Conservation (phyloP, 257 asterid genomes). For the Capsicum rhomboideum region DNA sequence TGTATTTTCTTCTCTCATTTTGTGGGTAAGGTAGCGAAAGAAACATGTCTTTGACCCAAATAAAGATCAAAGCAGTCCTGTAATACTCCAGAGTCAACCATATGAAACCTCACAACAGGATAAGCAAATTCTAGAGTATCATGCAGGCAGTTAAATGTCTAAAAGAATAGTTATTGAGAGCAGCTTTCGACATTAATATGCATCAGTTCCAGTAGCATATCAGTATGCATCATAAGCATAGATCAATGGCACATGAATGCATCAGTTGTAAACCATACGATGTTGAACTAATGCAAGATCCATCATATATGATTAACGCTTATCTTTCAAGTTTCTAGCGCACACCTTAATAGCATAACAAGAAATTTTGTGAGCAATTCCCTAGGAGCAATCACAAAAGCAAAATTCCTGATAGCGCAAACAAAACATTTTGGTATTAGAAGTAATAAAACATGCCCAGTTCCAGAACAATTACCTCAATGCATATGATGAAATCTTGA, state of each 20-base stretch:
- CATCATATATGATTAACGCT: not conserved
- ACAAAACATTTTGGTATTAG: not conserved
- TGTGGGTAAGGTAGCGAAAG: not conserved
- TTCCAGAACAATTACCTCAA: slow-evolving; percentile 68
- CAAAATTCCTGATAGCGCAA: not conserved
- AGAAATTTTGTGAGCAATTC: not conserved
- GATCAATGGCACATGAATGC: not conserved
- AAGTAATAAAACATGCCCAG: not conserved
- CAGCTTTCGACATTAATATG: not conserved
- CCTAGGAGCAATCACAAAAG: not conserved
- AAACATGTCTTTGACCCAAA: not conserved
- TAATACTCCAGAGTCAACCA: not conserved
- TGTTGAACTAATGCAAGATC: not conserved
- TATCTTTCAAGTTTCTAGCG: not conserved
- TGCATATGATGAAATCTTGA: slow-evolving; percentile 91
- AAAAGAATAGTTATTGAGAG: not conserved
- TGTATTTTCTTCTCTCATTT: not conserved
- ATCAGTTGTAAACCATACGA: not conserved
- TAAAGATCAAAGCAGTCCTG: not conserved
- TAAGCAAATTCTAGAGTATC: not conserved
- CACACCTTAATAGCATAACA: not conserved
- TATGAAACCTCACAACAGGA: not conserved
- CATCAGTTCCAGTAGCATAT: not conserved
- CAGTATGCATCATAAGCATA: not conserved
- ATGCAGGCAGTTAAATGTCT: not conserved